A percentile compares a stretch with the other conserved stretches of the same genome.
Evolutionary conservation across 2,329 filamentous ascomycete species (phyloP).

Genomic region (Neopestalotiopsis clavispora): DNA sequence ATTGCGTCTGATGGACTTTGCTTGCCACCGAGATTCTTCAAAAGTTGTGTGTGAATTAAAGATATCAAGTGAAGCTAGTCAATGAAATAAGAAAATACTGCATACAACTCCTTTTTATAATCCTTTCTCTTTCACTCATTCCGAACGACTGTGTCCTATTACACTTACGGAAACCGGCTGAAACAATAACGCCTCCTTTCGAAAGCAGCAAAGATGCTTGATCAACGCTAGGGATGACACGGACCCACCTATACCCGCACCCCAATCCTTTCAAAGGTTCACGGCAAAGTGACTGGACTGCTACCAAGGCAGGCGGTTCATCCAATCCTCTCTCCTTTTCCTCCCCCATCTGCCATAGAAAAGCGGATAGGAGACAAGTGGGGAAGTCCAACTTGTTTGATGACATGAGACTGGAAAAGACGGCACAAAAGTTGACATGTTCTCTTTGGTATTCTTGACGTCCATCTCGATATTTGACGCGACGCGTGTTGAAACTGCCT

Average conservation of each 20-base stretch:
- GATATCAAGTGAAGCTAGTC: too few species aligned
- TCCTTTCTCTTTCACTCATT: too few species aligned
- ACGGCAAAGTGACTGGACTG: too few species aligned
- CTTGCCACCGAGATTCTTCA: too few species aligned
- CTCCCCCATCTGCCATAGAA: not conserved
- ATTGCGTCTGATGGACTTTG: too few species aligned
- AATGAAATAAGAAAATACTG: too few species aligned
- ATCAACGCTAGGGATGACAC: slow-evolving; percentile 15
- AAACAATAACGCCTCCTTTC: slow-evolving; percentile 5
- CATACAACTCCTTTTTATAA: too few species aligned
- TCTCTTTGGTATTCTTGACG: too few species aligned
- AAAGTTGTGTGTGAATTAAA: too few species aligned
- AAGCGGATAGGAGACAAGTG: not conserved
- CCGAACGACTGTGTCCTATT: not conserved
- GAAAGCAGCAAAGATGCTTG: slow-evolving; percentile 10
- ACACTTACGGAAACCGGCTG: not conserved
- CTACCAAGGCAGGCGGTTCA: not conserved
- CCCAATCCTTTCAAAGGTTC: not conserved
- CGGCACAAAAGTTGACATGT: too few species aligned
- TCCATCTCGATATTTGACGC: too few species aligned
- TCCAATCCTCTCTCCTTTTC: not conserved
- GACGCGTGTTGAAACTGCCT: too few species aligned
- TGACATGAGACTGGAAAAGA: not conserved
- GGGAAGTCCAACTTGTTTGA: not conserved
- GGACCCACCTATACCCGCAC: not conserved